A percentile compares a stretch with the other conserved stretches of the same genome.
Conservation (phyloP, 768 basidiomycete species). For the Amanita muscaria region DNA sequence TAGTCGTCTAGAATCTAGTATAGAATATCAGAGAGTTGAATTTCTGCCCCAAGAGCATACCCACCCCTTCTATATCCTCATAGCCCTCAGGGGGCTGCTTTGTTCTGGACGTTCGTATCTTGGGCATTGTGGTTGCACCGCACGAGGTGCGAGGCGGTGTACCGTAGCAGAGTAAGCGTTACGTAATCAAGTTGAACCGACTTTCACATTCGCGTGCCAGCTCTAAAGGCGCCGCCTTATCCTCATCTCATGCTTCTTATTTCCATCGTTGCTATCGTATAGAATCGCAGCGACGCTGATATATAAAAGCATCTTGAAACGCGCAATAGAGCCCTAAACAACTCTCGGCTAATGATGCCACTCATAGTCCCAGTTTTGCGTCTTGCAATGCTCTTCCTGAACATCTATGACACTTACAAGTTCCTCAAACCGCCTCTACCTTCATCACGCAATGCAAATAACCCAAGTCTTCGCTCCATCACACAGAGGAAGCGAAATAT, state of each 20-base stretch:
- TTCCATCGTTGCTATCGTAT: not conserved
- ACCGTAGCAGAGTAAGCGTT: slow-evolving; percentile 8
- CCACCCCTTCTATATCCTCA: slow-evolving; percentile 82
- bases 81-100: slow-evolving; percentile 93
- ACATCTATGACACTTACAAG: slow-evolving; percentile 82
- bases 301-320: not conserved
- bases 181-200: slow-evolving; percentile 11
- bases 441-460: slow-evolving; percentile 44
- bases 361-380: slow-evolving; percentile 61
- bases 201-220: not conserved
- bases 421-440: slow-evolving; percentile 60
- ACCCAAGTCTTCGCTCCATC: slow-evolving; percentile 56
- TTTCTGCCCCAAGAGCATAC: too few species aligned
- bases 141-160: not conserved
- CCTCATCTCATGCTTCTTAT: not conserved
- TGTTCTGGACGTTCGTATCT: slow-evolving; percentile 86
- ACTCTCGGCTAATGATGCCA: slow-evolving; percentile 38
- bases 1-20: slow-evolving; percentile 92
- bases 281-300: not conserved
- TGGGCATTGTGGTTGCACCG: slow-evolving; percentile 60
- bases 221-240: not conserved
- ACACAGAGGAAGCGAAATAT: slow-evolving; percentile 76
- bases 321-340: not conserved
- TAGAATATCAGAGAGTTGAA: slow-evolving; percentile 2
- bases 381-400: slow-evolving; percentile 62